Conservation (phyloP, 2,329 filamentous ascomycete species). For the Anthostomella pinea region DNA sequence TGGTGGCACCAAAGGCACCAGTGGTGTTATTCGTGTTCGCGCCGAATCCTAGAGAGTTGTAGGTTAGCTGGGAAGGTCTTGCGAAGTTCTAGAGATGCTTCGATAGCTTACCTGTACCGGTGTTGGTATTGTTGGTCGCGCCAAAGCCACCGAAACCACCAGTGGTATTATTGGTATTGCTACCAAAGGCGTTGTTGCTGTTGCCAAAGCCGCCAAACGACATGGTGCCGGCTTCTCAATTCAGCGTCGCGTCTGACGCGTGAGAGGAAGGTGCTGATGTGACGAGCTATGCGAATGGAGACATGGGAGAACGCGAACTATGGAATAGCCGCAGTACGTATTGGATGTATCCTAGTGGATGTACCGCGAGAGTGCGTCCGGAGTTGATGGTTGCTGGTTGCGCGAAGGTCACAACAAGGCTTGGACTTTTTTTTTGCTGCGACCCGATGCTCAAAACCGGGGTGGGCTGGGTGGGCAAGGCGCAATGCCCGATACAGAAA, state of each 20-base stretch:
- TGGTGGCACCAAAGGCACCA: constrained; percentile 33
- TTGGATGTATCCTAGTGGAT: too few relatives aligned
- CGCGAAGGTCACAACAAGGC: too few relatives aligned
- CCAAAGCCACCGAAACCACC: constrained; percentile 59
- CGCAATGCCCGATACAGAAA: too few relatives aligned
- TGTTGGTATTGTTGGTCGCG: constrained; percentile 38
- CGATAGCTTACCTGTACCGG: constrained; percentile 50
- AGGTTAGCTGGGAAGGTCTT: constrained; percentile 7
- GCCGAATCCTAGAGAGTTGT: constrained; percentile 27
- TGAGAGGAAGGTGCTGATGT: constrained; percentile 15
- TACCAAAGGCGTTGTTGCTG: constrained; percentile 52
- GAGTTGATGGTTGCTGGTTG: not conserved
- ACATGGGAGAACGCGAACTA: constrained; percentile 23
- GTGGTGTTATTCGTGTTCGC: constrained; percentile 20
- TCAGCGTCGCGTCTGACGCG: constrained; percentile 32
- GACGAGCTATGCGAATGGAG: constrained; percentile 21
- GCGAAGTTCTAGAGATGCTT: constrained; percentile 15
- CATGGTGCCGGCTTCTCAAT: constrained; percentile 40
- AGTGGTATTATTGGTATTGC: constrained; percentile 49
- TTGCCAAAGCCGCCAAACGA: constrained; percentile 53
- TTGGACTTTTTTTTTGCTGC: constrained; percentile 16
- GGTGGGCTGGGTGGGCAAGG: not conserved
- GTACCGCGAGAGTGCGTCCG: not conserved
- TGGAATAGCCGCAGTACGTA: constrained; percentile 11
- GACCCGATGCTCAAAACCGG: constrained; percentile 12